phyloP scores from a whole-genome alignment of 495 filamentous ascomycete species.

The Glonium stellatum region DNA sequence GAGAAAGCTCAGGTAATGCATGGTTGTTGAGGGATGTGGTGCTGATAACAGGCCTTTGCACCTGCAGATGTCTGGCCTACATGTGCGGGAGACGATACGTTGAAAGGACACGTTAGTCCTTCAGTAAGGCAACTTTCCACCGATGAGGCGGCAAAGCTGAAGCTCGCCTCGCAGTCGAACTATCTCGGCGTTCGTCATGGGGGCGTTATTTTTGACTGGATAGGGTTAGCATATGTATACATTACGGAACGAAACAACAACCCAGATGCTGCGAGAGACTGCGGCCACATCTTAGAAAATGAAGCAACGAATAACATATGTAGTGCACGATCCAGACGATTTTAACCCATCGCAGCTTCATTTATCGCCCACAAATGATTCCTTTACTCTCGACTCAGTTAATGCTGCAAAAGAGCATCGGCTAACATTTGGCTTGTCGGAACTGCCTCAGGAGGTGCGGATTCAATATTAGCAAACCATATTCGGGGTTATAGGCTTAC shows the following conservation, averaged over 20 bases:
- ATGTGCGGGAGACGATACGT: background rate
- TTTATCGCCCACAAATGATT: slow-evolving; percentile 39
- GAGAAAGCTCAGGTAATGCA: slow-evolving; percentile 38
- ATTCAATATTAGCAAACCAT: background rate
- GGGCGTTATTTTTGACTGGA: background rate
- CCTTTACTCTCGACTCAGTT: slow-evolving; percentile 41
- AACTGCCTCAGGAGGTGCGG: slow-evolving; percentile 63
- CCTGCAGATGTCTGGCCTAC: background rate
- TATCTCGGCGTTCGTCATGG: slow-evolving; percentile 22
- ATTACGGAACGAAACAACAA: slow-evolving; percentile 3
- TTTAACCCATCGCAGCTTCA: slow-evolving; percentile 55
- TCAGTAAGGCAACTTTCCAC: background rate
- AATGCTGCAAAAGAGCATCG: slow-evolving; percentile 73
- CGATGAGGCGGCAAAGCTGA: background rate
- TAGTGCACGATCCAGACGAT: slow-evolving; percentile 55
- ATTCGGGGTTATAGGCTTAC: background rate
- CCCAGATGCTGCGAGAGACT: background rate
- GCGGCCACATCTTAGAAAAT: slow-evolving; percentile 40
- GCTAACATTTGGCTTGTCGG: slow-evolving; percentile 62
- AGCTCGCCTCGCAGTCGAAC: background rate
- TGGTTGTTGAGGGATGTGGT: slow-evolving; percentile 10
- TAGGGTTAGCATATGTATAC: background rate
- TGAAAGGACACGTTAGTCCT: slow-evolving; percentile 23
- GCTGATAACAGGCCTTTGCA: background rate
- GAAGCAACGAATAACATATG: slow-evolving; percentile 78